These are phyloP conservation scores for Calonectria hongkongensis DNA, from an alignment of 2,329 filamentous ascomycete species.

Conservation along the genomic window DNA sequence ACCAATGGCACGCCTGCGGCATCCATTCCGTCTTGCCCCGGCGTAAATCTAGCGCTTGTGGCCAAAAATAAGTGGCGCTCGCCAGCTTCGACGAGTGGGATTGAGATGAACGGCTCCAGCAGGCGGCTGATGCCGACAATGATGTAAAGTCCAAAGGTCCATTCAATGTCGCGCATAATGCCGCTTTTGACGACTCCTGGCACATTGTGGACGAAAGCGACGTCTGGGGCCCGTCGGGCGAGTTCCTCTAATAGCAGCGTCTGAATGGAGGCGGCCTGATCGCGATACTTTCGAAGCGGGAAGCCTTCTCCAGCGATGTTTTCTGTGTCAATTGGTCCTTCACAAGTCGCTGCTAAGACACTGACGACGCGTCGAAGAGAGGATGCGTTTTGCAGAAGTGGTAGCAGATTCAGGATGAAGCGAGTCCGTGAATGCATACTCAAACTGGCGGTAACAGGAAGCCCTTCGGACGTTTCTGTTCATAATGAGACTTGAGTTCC, in stretches of 20 bases:
- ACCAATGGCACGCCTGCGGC: neutral
- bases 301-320: slow-evolving; percentile 11
- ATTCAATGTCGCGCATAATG: slow-evolving; percentile 25
- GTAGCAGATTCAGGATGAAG: slow-evolving; percentile 19
- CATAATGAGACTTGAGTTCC: neutral
- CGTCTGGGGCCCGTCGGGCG: neutral
- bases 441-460: neutral
- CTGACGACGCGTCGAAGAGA: slow-evolving; percentile 12
- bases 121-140: slow-evolving; percentile 10
- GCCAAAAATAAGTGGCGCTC: slow-evolving; percentile 19
- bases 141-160: slow-evolving; percentile 10
- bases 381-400: slow-evolving; percentile 5
- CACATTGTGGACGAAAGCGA: slow-evolving; percentile 17
- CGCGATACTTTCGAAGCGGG: slow-evolving; percentile 1
- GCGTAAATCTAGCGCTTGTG: slow-evolving; percentile 13
- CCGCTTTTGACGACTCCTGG: slow-evolving; percentile 17
- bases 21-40: neutral
- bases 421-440: slow-evolving; percentile 16
- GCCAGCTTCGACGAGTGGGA: neutral
- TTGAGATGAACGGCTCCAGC: slow-evolving; percentile 2
- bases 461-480: slow-evolving; percentile 19
- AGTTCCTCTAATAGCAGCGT: neutral
- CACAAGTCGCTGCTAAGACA: slow-evolving; percentile 7
- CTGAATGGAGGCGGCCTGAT: slow-evolving; percentile 16
- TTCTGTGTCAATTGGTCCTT: slow-evolving; percentile 10